phyloP scores from a whole-genome alignment of 805 yeast genomes.

The Hanseniaspora opuntiae region DNA sequence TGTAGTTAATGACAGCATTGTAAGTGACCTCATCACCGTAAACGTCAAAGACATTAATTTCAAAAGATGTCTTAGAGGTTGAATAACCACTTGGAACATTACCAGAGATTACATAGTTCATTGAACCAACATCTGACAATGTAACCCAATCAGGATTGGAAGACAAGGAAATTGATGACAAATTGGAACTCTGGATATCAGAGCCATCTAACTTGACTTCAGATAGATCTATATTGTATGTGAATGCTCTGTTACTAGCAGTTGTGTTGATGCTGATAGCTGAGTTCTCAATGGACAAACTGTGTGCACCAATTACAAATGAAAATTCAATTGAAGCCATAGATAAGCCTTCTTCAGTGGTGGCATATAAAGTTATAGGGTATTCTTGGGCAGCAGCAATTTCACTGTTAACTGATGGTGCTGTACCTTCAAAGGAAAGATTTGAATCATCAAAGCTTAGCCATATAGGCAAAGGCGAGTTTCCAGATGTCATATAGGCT shows the following conservation, averaged over 20 bases:
- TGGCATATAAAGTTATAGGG: conserved; percentile 58
- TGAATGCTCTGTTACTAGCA: conserved; percentile 23
- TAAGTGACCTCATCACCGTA: conserved; percentile 48
- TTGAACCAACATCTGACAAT: conserved; percentile 27
- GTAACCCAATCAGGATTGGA: conserved; percentile 34
- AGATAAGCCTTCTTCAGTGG: conserved; percentile 63
- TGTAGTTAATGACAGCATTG: conserved; percentile 39
- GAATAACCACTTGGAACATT: conserved; percentile 37
- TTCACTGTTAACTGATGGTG: conserved; percentile 72
- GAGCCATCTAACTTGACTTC: conserved; percentile 53
- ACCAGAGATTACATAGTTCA: conserved; percentile 33
- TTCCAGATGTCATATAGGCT: conserved; percentile 58
- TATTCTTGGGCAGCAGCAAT: conserved; percentile 77
- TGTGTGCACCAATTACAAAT: conserved; percentile 78
- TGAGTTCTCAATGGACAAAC: conserved; percentile 47
- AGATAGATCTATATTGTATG: conserved; percentile 47
- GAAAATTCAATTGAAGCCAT: conserved; percentile 59
- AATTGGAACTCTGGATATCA: conserved; percentile 42
- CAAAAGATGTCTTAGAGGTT: conserved; percentile 29
- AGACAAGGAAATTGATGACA: conserved; percentile 16
- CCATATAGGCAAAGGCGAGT: conserved; percentile 90
- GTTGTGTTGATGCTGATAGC: conserved; percentile 55
- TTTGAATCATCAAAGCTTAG: conserved; percentile 47
- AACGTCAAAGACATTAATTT: conserved; percentile 44
- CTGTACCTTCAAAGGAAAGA: conserved; percentile 68